Percentiles rank a stretch among this genome's conserved stretches.
Conservation (phyloP, 768 basidiomycete species). For the Pleurotus tuoliensis region DNA sequence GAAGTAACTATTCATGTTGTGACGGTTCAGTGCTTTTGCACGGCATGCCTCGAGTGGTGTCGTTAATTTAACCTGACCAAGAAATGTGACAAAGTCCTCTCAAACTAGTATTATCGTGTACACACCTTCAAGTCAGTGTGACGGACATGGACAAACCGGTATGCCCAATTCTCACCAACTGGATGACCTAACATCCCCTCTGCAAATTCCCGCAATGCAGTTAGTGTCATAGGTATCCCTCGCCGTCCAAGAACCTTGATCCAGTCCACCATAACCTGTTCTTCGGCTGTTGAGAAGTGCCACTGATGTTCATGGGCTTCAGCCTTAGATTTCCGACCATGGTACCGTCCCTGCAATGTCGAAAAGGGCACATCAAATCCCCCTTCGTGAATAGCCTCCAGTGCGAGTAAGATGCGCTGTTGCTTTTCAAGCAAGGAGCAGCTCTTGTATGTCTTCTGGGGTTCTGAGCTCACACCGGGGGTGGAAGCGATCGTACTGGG, state of each 20-base stretch:
- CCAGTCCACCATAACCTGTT: slow-evolving; percentile 21
- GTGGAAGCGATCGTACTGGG: too few relatives aligned
- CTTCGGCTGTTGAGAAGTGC: slow-evolving; percentile 16
- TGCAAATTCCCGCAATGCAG: slow-evolving; percentile 14
- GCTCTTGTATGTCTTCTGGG: too few relatives aligned
- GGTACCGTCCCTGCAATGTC: slow-evolving; percentile 11
- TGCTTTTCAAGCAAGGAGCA: neutral
- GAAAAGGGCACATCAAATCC: slow-evolving; percentile 12
- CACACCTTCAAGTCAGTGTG: slow-evolving; percentile 3
- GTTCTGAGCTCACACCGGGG: too few relatives aligned
- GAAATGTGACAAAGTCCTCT: slow-evolving; percentile 15
- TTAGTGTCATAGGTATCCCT: slow-evolving; percentile 17
- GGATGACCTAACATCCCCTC: slow-evolving; percentile 12
- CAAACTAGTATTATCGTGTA: slow-evolving; percentile 7
- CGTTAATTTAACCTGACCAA: slow-evolving; percentile 14
- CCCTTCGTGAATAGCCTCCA: slow-evolving; percentile 6
- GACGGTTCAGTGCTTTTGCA: slow-evolving; percentile 16
- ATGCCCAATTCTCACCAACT: slow-evolving; percentile 11
- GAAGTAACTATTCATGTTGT: slow-evolving; percentile 15
- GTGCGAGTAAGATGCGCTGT: slow-evolving; percentile 13
- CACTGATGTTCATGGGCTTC: slow-evolving; percentile 16
- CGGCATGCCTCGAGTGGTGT: slow-evolving; percentile 21
- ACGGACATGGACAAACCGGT: neutral
- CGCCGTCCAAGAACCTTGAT: slow-evolving; percentile 17
- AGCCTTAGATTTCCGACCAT: slow-evolving; percentile 11